Evolutionary conservation across 1,284 basidiomycete species (phyloP).

Genomic region (Trametes sp.): DNA sequence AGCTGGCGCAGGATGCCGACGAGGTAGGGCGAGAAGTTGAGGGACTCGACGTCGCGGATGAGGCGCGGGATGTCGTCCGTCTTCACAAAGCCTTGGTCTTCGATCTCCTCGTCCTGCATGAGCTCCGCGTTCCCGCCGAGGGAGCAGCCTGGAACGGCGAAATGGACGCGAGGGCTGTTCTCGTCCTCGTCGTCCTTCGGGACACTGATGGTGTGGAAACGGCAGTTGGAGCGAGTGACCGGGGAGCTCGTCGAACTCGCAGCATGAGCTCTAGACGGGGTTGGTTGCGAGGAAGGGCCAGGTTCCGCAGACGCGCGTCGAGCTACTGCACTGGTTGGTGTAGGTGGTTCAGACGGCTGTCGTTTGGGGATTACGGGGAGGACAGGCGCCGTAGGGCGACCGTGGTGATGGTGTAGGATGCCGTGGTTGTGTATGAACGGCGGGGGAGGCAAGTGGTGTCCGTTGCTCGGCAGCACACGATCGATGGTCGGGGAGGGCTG

Average conservation of each 20-base stretch:
- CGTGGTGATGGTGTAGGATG: constrained; percentile 44
- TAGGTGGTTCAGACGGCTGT: constrained; percentile 22
- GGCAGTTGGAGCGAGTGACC: constrained; percentile 64
- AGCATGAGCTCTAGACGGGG: background rate
- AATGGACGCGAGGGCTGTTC: constrained; percentile 55
- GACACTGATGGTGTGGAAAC: constrained; percentile 70
- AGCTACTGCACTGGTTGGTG: constrained; percentile 3
- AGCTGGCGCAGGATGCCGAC: constrained; percentile 62
- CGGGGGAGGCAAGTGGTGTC: constrained; percentile 30
- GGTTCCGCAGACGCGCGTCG: constrained; percentile 17
- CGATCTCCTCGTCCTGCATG: constrained; percentile 64
- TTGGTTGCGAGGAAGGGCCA: constrained; percentile 10
- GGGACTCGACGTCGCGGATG: constrained; percentile 56
- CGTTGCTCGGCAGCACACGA: constrained; percentile 40
- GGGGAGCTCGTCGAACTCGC: constrained; percentile 28
- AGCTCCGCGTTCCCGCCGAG: constrained; percentile 60
- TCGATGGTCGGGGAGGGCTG: constrained; percentile 28
- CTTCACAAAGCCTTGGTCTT: constrained; percentile 63
- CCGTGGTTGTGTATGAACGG: constrained; percentile 43
- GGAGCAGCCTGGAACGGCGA: constrained; percentile 72
- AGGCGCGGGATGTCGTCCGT: constrained; percentile 56
- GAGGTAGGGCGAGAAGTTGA: constrained; percentile 59
- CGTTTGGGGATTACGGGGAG: constrained; percentile 5
- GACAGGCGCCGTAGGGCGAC: constrained; percentile 32
- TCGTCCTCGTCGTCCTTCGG: constrained; percentile 52